Base-by-base conservation (phyloP, 345 rosid species). In the Aquilaria yunnanensis region DNA sequence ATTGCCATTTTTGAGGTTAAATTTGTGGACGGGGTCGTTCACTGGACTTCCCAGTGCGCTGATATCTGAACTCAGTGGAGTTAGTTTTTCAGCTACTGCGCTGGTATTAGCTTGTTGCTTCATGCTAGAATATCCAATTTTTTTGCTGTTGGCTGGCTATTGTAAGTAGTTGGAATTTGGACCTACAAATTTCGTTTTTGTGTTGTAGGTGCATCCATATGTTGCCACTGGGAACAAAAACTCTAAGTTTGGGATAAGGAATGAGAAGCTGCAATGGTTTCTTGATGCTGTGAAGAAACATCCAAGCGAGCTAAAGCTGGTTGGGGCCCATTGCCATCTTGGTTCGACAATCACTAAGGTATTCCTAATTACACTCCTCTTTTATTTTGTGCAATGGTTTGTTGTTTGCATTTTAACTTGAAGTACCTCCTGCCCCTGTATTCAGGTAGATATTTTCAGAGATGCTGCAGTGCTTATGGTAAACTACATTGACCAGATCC, bases 331-430 rank as follows among this genome's bases (percentile, higher is more conserved):
- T 74, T 94, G 99, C 77, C 99, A 94, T 88, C 90, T 90, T 49
- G 97, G 99, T 56, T 94, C 97, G 37, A 94, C 99, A 51, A 94
- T 90, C 69, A 94, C 97, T 67, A 90, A 94, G 93, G 99, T 90
- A 63, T 51, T 58, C 64, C 51, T 32, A 9, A 23, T 7, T 57
- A 41, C 9, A 32, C 29, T 59, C 23, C 11, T 52, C 5, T 46
- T 63, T 23, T 13, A 45, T 49, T 10, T 59, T 2, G 10, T 63
- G 32, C 50, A 7, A 12, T 45, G 16, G 48, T 62, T 69, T 59
- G 14, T 33, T 0, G 2, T 23, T 32, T 68, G 32, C 29, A 56
- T 32, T 57, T 48, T 67, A 53, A 60, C 47, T 67, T 53, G 71
- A 67, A 52, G 31, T 6, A 30, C 12, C 48, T 58, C 9, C 23